Conservation (phyloP, 2,329 filamentous ascomycete species). For the Ophiognomonia clavigignenti-juglandacearum region DNA sequence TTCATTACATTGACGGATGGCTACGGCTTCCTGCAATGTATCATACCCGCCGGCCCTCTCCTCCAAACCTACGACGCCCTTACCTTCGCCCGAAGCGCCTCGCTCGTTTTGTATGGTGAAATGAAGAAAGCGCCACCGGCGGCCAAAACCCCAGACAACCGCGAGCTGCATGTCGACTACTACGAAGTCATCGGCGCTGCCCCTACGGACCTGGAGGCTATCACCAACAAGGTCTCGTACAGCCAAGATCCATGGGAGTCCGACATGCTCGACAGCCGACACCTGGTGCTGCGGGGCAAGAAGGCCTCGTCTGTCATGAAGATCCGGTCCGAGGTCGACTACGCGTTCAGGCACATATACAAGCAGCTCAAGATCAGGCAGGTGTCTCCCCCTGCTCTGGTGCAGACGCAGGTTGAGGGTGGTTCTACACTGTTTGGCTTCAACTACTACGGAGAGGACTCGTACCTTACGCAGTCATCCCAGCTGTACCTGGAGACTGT, state of each 20-base stretch:
- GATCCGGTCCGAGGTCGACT: constrained; percentile 75
- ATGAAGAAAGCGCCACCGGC: constrained; percentile 76
- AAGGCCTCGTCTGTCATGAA: constrained; percentile 81
- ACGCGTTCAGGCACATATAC: constrained; percentile 75
- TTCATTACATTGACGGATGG: constrained; percentile 86
- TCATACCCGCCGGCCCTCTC: constrained; percentile 70
- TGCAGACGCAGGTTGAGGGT: constrained; percentile 93
- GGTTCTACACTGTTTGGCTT: constrained; percentile 87
- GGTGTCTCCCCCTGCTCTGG: constrained; percentile 83
- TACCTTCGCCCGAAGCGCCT: constrained; percentile 82
- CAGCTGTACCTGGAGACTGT: constrained; percentile 97
- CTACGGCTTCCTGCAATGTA: constrained; percentile 78
- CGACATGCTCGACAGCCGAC: constrained; percentile 59
- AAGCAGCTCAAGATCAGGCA: constrained; percentile 73
- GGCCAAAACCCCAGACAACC: constrained; percentile 73
- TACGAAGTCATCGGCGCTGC: constrained; percentile 76
- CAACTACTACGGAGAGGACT: constrained; percentile 58
- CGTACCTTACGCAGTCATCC: constrained; percentile 93
- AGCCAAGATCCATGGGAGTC: constrained; percentile 54
- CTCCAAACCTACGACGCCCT: constrained; percentile 90
- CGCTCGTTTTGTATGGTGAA: constrained; percentile 77
- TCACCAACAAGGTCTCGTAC: constrained; percentile 67
- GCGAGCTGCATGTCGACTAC: constrained; percentile 88
- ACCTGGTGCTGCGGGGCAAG: constrained; percentile 81
- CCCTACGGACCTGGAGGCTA: constrained; percentile 82